These are phyloP conservation scores for Pichia phayaonensis DNA, from an alignment of 805 yeast species.

Conservation along the genomic window DNA sequence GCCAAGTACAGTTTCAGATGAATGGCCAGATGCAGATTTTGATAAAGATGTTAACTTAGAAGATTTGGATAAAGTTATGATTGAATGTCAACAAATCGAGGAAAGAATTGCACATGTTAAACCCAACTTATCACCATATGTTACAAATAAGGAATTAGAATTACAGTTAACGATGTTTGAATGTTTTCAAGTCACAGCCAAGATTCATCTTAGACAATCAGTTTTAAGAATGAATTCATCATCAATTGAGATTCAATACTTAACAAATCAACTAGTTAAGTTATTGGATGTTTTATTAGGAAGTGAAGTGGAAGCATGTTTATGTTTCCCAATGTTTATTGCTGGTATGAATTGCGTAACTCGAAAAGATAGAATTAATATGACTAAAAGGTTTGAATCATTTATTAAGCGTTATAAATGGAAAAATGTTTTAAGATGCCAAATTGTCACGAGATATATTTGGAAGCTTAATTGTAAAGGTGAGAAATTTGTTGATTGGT, in stretches of 20 bases:
- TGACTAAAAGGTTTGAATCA: constrained; percentile 45
- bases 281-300: constrained; percentile 57
- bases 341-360: constrained; percentile 65
- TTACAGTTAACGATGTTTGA: constrained; percentile 66
- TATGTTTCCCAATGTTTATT: constrained; percentile 71
- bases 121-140: constrained; percentile 43
- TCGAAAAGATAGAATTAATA: constrained; percentile 41
- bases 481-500: constrained; percentile 64
- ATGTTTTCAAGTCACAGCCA: constrained; percentile 60
- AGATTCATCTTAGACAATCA: constrained; percentile 59
- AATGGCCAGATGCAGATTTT: constrained; percentile 14
- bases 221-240: constrained; percentile 54
- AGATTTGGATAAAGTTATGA: constrained; percentile 30
- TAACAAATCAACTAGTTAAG: constrained; percentile 45
- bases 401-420: constrained; percentile 60
- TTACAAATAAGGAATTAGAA: constrained; percentile 43
- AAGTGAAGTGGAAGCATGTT: constrained; percentile 59
- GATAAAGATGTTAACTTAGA: constrained; percentile 25
- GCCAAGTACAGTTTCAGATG: constrained; percentile 7
- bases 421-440: constrained; percentile 46
- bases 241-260: constrained; percentile 53
- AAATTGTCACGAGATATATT: constrained; percentile 37
- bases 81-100: constrained; percentile 37
- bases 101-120: constrained; percentile 38
- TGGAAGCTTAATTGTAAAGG: constrained; percentile 47